A percentile compares a stretch with the other conserved stretches of the same genome.
phyloP scores from a whole-genome alignment of 163 green algal species.

The Chlorella variabilis region DNA sequence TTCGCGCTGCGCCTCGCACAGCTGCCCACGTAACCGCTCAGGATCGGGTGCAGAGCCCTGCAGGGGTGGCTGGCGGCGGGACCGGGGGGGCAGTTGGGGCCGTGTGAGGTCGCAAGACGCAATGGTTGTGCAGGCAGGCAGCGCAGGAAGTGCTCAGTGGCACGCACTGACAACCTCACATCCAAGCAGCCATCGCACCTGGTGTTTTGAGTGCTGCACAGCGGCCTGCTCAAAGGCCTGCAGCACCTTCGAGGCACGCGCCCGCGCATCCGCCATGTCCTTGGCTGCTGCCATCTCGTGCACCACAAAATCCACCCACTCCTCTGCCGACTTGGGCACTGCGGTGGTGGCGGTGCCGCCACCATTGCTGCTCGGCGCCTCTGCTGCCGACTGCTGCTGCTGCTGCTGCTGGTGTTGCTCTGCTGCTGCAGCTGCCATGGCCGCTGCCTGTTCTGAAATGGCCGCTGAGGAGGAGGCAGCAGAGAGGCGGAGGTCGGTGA shows the following conservation, averaged over 20 bases:
- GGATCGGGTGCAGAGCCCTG: neutral
- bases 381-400: constrained; percentile 24
- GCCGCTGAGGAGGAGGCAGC: neutral
- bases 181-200: too few relatives aligned
- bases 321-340: constrained; percentile 52
- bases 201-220: constrained; percentile 43
- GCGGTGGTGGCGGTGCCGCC: constrained; percentile 35
- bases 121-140: too few relatives aligned
- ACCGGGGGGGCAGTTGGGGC: neutral
- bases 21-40: constrained; percentile 23
- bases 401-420: neutral
- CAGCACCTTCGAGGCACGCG: constrained; percentile 72
- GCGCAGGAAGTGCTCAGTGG: too few relatives aligned
- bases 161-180: too few relatives aligned
- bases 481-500: constrained; percentile 73
- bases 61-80: neutral
- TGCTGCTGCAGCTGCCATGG: neutral
- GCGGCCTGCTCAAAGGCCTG: constrained; percentile 80
- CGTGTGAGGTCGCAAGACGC: too few relatives aligned
- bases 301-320: constrained; percentile 93
- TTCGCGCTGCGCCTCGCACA: constrained; percentile 65
- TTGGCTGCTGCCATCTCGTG: constrained; percentile 82
- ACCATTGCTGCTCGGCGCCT: neutral
- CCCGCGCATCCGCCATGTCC: constrained; percentile 79
- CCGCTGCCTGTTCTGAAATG: constrained; percentile 7